Base-by-base conservation (phyloP, 169 alveolate species). In the Babesia caballi region DNA sequence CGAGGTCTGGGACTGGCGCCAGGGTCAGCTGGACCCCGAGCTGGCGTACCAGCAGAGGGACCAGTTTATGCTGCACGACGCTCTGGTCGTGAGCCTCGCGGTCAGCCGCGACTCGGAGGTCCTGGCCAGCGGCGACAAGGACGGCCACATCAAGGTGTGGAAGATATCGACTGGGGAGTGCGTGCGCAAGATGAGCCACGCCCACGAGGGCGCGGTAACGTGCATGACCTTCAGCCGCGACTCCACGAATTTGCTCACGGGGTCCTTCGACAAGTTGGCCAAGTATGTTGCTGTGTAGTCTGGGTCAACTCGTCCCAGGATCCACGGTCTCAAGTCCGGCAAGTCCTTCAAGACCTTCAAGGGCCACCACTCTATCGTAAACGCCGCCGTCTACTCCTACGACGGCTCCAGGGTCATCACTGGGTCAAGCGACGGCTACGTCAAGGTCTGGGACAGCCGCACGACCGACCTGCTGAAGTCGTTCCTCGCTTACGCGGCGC, bases 1-100 rank as follows among this genome's bases (percentile, higher is more conserved):
- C 46, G 96, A 92, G 66, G 91, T 92, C 50, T 92, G 96, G 96
- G 87, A 90, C 70, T 88, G 92, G 91, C 65, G 46, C 53, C 58
- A 85, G 19, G 96, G 93, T 21, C 56, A 63, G 33, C 78, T 92
- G 49, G 85, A 89, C 67, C 85, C 76, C 49, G 95, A 92, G 19
- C 73, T 92, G 60, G 63, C 25, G 35, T 92, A 89, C 80, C 96
- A 92, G 59, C 54, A 74, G 14, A 85, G 90, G 50, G 93, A 90
- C 70, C 84, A 77, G 53, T 66, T 91, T 52, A 92, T 92, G 96
- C 65, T 88, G 75, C 95, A 91, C 53, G 92, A 84, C 35, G 88
- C 88, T 27, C 88, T 93, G 0, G 89, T 92, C 33, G 90, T 90
- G 19, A 81, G 94, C 38, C 59, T 92, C 65, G 94, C 94, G 44